Evolutionary conservation across 306 rosid genomes (phyloP).

Genomic region (Medicago ruthenica): DNA sequence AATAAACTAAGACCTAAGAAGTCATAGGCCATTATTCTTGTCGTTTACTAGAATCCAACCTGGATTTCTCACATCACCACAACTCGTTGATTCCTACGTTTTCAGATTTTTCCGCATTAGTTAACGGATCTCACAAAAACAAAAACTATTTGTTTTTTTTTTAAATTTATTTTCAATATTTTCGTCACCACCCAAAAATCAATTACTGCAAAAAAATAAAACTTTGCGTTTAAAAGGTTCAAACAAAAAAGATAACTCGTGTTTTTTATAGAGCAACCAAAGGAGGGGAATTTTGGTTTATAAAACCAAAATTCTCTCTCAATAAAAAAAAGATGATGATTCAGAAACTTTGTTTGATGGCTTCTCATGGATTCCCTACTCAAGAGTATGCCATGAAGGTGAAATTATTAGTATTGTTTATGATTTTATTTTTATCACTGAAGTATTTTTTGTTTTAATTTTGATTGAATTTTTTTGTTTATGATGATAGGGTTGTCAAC

Average conservation of each 20-base stretch:
- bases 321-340: conserved; percentile 30
- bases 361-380: conserved; percentile 72
- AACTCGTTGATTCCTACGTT: conserved; percentile 14
- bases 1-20: not conserved
- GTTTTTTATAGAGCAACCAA: conserved; percentile 46
- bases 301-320: conserved; percentile 26
- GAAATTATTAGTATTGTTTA: not conserved
- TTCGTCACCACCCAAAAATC: conserved; percentile 47
- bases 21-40: conserved; percentile 39
- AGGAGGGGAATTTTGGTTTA: conserved; percentile 43
- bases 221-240: conserved; percentile 41
- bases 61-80: conserved; percentile 42
- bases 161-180: not conserved
- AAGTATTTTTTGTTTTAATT: not conserved
- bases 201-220: not conserved
- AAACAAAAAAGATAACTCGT: conserved; percentile 53
- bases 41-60: conserved; percentile 46
- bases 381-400: conserved; percentile 69
- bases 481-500: conserved; percentile 60
- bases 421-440: not conserved
- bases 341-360: conserved; percentile 62
- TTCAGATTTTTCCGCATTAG: conserved; percentile 43
- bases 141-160: not conserved
- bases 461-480: conserved; percentile 10
- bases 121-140: conserved; percentile 44